phyloP scores from a whole-genome alignment of 495 filamentous ascomycete species.

The Delitschia confertaspora region DNA sequence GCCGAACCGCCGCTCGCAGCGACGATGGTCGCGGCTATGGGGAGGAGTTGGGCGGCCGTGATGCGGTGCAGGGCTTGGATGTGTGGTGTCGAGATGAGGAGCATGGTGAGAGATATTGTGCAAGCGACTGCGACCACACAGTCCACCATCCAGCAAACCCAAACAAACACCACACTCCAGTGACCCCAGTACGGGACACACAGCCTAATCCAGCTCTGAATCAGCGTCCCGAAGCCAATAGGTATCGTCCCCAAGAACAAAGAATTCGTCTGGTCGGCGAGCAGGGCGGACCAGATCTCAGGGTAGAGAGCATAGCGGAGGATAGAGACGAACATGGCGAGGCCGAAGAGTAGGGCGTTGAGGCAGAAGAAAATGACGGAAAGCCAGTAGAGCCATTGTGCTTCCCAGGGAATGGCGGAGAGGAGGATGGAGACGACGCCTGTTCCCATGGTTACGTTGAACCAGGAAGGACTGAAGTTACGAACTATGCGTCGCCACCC shows the following conservation, averaged over 20 bases:
- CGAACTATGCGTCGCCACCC: slow-evolving; percentile 33
- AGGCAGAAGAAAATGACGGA: slow-evolving; percentile 32
- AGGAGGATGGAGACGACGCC: slow-evolving; percentile 33
- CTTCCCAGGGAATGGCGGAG: slow-evolving; percentile 30
- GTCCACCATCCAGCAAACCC: slow-evolving; percentile 53
- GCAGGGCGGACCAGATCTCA: slow-evolving; percentile 50
- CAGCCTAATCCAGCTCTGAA: slow-evolving; percentile 48
- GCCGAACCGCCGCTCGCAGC: slow-evolving; percentile 48
- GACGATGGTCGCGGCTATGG: slow-evolving; percentile 54
- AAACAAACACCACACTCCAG: slow-evolving; percentile 38
- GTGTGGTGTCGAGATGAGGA: slow-evolving; percentile 38
- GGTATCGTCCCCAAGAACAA: slow-evolving; percentile 56
- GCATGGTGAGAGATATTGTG: slow-evolving; percentile 46
- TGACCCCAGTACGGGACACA: slow-evolving; percentile 50
- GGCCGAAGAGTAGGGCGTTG: slow-evolving; percentile 38
- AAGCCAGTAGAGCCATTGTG: slow-evolving; percentile 32
- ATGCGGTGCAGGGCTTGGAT: slow-evolving; percentile 42
- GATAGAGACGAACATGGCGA: slow-evolving; percentile 40
- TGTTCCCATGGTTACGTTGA: slow-evolving; percentile 36
- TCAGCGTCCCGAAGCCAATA: slow-evolving; percentile 55
- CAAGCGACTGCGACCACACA: slow-evolving; percentile 44
- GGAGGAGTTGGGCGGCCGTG: slow-evolving; percentile 54
- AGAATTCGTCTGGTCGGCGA: slow-evolving; percentile 48
- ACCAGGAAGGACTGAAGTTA: slow-evolving; percentile 35
- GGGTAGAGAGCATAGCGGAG: slow-evolving; percentile 53